A percentile compares a stretch with the other conserved stretches of the same genome.
These are phyloP conservation scores for Erodium moschatum DNA, from an alignment of 441 rosid genomes.

Conservation along the genomic window DNA sequence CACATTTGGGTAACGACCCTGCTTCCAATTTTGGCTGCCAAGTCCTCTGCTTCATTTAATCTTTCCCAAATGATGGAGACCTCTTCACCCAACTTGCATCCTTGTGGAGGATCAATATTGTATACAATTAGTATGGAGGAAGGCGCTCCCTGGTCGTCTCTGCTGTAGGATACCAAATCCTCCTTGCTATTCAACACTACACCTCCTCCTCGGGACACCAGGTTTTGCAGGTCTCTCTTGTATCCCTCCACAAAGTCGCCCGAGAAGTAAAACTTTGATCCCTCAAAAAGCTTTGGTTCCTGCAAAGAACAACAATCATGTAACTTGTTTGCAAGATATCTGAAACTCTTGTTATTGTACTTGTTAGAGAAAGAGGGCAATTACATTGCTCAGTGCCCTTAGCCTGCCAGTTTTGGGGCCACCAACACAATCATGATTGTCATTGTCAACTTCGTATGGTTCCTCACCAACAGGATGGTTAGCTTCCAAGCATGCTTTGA, in stretches of 20 bases:
- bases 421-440: constrained; percentile 51
- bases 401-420: constrained; percentile 74
- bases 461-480: constrained; percentile 46
- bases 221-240: constrained; percentile 55
- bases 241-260: constrained; percentile 55
- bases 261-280: constrained; percentile 46
- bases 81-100: constrained; percentile 56
- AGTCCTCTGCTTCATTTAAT: constrained; percentile 52
- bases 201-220: constrained; percentile 65
- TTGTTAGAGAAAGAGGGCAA: not conserved
- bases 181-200: constrained; percentile 28
- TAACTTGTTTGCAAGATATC: too few relatives aligned
- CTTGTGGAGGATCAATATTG: constrained; percentile 56
- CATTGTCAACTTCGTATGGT: constrained; percentile 53
- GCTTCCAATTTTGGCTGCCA: constrained; percentile 46
- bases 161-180: constrained; percentile 23
- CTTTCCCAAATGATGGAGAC: constrained; percentile 60
- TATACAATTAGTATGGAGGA: constrained; percentile 43
- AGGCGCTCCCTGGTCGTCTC: constrained; percentile 23
- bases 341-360: too few relatives aligned
- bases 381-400: constrained; percentile 44
- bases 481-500: constrained; percentile 61
- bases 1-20: constrained; percentile 59
- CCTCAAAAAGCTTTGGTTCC: constrained; percentile 17
- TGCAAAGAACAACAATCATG: not conserved